Evolutionary conservation across 1,284 basidiomycete genomes (phyloP).

Genomic region (Wolfiporia cocos): DNA sequence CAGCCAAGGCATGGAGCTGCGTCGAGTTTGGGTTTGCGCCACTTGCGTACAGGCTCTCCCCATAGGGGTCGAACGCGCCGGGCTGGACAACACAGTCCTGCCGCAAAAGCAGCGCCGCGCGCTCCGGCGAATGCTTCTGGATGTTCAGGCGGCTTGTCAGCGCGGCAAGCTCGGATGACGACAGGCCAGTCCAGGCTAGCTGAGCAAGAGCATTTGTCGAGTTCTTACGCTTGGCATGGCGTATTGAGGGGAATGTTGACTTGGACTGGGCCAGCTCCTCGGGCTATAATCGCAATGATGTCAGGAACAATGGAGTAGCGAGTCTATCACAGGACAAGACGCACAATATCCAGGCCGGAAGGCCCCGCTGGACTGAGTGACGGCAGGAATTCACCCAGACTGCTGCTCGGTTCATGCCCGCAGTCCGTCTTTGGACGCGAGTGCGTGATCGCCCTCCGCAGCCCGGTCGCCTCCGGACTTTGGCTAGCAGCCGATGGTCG

Average conservation of each 20-base stretch:
- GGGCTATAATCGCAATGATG: no score
- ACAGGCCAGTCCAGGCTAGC: constrained; percentile 24
- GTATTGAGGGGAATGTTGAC: constrained; percentile 7
- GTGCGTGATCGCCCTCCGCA: background rate
- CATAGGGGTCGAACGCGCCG: constrained; percentile 19
- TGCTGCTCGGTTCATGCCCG: background rate
- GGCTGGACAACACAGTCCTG: constrained; percentile 4
- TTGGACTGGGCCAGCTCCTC: constrained; percentile 8
- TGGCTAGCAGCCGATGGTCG: no score
- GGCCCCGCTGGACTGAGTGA: constrained; percentile 6
- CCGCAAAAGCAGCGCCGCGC: constrained; percentile 2
- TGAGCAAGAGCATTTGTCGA: constrained; percentile 22
- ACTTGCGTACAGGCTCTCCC: constrained; percentile 11
- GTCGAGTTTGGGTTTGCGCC: constrained; percentile 6
- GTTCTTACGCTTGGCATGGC: constrained; percentile 13
- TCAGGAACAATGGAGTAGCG: no score
- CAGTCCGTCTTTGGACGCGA: background rate
- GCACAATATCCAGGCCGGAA: constrained; percentile 9
- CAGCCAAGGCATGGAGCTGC: constrained; percentile 1
- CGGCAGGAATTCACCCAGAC: constrained; percentile 1
- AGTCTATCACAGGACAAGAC: constrained; percentile 3
- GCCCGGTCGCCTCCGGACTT: no score
- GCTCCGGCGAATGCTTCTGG: constrained; percentile 13
- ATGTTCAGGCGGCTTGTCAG: constrained; percentile 20
- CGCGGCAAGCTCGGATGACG: constrained; percentile 22